These are phyloP conservation scores for Metarhizium humberi DNA, from an alignment of 2,329 filamentous ascomycete genomes.

Conservation along the genomic window DNA sequence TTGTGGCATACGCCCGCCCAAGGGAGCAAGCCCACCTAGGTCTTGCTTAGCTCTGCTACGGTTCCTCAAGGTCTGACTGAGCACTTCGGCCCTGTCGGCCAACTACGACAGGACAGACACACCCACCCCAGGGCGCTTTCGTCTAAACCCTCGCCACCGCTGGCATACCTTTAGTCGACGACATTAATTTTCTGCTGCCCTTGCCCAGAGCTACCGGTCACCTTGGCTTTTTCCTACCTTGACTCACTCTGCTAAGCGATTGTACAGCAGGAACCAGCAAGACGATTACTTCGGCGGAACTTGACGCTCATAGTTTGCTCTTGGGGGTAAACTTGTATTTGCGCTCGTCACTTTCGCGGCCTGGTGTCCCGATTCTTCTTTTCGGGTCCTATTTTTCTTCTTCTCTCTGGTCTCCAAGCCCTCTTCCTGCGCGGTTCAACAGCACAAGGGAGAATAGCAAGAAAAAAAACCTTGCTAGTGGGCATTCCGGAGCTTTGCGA, in stretches of 20 bases:
- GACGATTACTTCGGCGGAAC: not conserved
- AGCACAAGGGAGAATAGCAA: not conserved
- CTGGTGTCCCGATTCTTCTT: not conserved
- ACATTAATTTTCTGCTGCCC: not conserved
- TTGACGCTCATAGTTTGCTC: not conserved
- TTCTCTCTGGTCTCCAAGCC: not conserved
- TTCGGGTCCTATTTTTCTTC: no score
- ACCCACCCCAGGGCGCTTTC: not conserved
- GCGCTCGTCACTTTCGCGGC: not conserved
- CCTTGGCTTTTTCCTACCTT: not conserved
- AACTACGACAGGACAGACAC: not conserved
- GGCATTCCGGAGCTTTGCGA: not conserved
- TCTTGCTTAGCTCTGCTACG: not conserved
- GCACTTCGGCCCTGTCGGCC: not conserved
- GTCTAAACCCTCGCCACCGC: not conserved
- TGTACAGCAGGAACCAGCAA: not conserved
- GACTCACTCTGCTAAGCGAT: not conserved
- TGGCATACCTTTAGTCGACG: not conserved
- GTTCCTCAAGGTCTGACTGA: no score
- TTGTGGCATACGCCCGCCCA: no score
- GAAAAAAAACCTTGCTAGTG: not conserved
- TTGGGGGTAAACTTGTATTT: not conserved
- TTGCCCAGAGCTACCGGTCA: not conserved
- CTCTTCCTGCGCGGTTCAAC: not conserved
- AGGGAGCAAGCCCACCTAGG: not conserved